Base-by-base conservation (phyloP, 495 filamentous ascomycete species). In the Penicillium waksmanii region DNA sequence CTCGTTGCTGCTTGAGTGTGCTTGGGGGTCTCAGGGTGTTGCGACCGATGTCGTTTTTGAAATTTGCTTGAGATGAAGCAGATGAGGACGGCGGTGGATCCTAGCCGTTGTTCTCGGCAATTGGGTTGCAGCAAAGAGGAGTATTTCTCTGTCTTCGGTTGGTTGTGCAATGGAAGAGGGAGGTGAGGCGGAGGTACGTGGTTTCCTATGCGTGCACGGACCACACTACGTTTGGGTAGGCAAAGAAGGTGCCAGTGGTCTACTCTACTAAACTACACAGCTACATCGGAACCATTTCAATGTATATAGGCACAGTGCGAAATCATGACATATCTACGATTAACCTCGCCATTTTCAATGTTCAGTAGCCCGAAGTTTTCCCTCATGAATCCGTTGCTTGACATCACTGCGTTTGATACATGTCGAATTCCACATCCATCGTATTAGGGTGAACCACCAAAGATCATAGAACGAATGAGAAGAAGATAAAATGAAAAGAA, bases 401-500 rank as follows among this genome's bases (percentile, higher is more conserved):
- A 72, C 53, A 68, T 62, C 66, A 72, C 61, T 64, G 68, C 68
- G 68, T 69, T 68, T 71, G 66, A 68, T 66, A 71, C 68, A 71
- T 68, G 61, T 33, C 66, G 55, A 64, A 67, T 64, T 44, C 62
- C 61, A 55, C 74, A 87, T 48, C 76, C 82, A 40, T 70, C 78
- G 50, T 63, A 78, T 84, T 61, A 76, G 76, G 2, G 84, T 85
- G 11, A 84, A 85, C 53, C 63, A 64, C 42, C 46, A 65, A 67
- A 61, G 83, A 83, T 71, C 70, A 83, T 55, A 81, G 56, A 69
- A 67, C 62, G 60, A 69, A 68, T 59, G 57, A 53, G 23, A 33
- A 51, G 9, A 53, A 64, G 63, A 55, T 43, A 56, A 62, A 58
- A 48, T 33, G 40, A 61, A 15, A 49, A 49, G 25, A 57, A 42